phyloP scores from a whole-genome alignment of 2,329 filamentous ascomycete species.

The Colletotrichum lindemuthianum region DNA sequence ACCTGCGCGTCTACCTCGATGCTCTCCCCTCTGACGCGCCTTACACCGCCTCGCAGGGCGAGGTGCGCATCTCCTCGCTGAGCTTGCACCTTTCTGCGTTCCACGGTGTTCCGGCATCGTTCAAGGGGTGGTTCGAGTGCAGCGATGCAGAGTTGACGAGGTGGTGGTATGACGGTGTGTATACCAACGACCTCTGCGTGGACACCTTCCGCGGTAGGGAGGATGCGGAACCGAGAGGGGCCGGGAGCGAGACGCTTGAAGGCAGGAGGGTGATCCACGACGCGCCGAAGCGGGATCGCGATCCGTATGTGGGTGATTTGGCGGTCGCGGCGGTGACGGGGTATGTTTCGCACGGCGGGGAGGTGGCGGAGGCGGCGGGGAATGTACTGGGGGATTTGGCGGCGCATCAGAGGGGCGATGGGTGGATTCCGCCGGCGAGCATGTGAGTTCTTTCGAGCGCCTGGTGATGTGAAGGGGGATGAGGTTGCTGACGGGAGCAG shows the following conservation, averaged over 20 bases:
- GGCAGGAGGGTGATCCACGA: slow-evolving; percentile 60
- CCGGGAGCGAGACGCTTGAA: slow-evolving; percentile 53
- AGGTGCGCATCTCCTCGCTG: slow-evolving; percentile 54
- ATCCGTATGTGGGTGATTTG: slow-evolving; percentile 63
- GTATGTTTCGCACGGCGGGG: slow-evolving; percentile 54
- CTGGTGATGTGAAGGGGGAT: not conserved
- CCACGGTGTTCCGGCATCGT: slow-evolving; percentile 58
- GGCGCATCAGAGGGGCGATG: slow-evolving; percentile 58
- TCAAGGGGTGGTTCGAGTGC: slow-evolving; percentile 62
- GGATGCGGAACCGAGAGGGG: slow-evolving; percentile 59
- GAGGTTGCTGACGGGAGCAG: slow-evolving; percentile 38
- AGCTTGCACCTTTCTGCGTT: slow-evolving; percentile 55
- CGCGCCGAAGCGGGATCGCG: slow-evolving; percentile 62
- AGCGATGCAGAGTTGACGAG: slow-evolving; percentile 59
- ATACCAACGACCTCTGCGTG: slow-evolving; percentile 61
- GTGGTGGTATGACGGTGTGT: slow-evolving; percentile 64
- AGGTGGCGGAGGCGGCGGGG: slow-evolving; percentile 49
- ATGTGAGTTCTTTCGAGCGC: slow-evolving; percentile 48
- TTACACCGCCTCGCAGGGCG: slow-evolving; percentile 53
- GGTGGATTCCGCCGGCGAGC: slow-evolving; percentile 64
- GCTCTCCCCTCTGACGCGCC: slow-evolving; percentile 55
- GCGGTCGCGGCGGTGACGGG: slow-evolving; percentile 59
- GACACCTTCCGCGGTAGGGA: slow-evolving; percentile 55
- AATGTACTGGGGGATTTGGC: slow-evolving; percentile 62
- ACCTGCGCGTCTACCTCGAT: slow-evolving; percentile 59